Conservation (phyloP, 192 early-diverging fungal species). For the Lobosporangium transversale region DNA sequence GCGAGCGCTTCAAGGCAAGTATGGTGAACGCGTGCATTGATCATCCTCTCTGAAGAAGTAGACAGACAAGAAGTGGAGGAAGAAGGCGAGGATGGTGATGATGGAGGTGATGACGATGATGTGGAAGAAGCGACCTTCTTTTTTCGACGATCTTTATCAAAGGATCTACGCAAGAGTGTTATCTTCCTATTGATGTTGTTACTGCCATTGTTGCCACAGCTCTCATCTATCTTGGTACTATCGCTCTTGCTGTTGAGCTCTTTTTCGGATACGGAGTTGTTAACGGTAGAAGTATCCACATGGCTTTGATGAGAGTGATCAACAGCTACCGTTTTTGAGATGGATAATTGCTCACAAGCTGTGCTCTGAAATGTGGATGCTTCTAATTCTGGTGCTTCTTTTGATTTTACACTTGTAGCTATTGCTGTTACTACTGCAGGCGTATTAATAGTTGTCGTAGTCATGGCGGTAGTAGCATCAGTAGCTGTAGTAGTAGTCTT, state of each 20-base stretch:
- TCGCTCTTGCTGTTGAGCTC: neutral
- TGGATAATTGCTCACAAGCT: neutral
- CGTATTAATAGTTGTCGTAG: neutral
- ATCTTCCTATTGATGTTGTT: neutral
- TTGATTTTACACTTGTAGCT: neutral
- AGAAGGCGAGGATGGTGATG: neutral
- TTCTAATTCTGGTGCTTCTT: too few species aligned
- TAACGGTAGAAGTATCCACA: neutral
- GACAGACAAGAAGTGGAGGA: neutral
- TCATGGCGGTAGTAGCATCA: neutral
- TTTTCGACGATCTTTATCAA: neutral
- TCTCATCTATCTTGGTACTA: neutral
- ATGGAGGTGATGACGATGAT: neutral
- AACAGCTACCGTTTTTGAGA: neutral
- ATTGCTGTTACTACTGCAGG: neutral
- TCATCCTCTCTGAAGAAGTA: neutral
- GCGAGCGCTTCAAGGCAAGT: conserved; percentile 32
- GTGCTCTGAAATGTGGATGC: neutral
- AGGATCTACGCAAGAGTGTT: neutral
- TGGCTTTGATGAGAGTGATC: neutral
- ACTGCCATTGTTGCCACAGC: neutral
- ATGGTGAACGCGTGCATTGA: conserved; percentile 28
- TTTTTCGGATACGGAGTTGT: neutral
- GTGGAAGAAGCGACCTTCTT: neutral
- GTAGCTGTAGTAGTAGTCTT: neutral